Evolutionary conservation across 768 basidiomycete genomes (phyloP), one percentile per base, ranked within the genome.

Genomic region (Amanita fuliginea): DNA sequence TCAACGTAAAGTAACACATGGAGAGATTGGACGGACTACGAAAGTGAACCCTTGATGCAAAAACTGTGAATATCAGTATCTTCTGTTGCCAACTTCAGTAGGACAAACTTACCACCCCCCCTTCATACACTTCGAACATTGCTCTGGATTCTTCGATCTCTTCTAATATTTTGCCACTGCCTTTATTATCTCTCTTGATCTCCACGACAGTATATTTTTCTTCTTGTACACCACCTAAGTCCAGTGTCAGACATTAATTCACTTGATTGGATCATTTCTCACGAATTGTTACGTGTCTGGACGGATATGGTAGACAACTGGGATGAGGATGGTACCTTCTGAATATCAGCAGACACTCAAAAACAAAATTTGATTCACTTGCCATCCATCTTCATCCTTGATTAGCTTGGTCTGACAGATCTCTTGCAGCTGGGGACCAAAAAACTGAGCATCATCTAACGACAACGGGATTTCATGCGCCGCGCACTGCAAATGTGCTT

Each of bases 101-200:
- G 5, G 19, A 18, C 22, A n/a, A 22, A 68, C 71, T 55, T 62
- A 87, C 86, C 53, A 94, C 80, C 3, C 81, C 90, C 10, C 91
- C 92, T 65, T 93, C 90, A 57, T 93, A 95, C 7, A 87, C 67
- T 62, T 94, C 92, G 55, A 93, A 95, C 48, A 91, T 65, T 0
- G 89, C 88, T 26, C 91, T 70, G 18, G 86, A 89, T 36, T 83
- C 63, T 63, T 94, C 92, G 19, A 90, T 69, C 60, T 93, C 88
- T 64, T 95, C 91, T 7, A 95, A 58, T 28, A 87, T 70, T 14
- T 60, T 67, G 16, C 66, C 62, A 0, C 6, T 7, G 30, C 57
- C 18, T 6, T 64, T 56, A 28, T 63, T 58, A 21, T 60, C 61
- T 1, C 57, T 39, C 66, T 71, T 11, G 71, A 86, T 59, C 54